Evolutionary conservation across 768 basidiomycete genomes (phyloP), one percentile per base, ranked within the genome.

Genomic region (Tylopilus vinaceipallidus): DNA sequence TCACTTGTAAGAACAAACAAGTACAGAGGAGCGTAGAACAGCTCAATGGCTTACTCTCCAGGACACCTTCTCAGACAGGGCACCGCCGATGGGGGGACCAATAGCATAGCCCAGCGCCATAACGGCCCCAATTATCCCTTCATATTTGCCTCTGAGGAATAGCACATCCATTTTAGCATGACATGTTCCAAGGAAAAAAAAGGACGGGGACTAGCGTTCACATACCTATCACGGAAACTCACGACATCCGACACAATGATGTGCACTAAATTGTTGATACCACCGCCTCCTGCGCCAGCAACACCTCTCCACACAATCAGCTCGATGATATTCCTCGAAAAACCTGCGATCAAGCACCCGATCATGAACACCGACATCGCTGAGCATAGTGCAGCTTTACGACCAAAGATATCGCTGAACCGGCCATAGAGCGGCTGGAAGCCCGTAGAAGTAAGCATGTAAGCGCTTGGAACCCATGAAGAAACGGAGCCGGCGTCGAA

Each of bases 241-340:
- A 88, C 84, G 16, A 90, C 78, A 61, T 89, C 88, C 0, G 82
- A 83, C 39, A 86, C 78, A 48, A 88, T 76, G 29, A 89, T 87
- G 65, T 88, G 84, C 24, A 75, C 71, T 68, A 88, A 76, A 50
- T 83, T 85, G 24, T 84, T 70, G 46, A 88, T 80, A 3, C 83
- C 83, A 9, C 86, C 86, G 50, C 86, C 86, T 9, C 87, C 86
- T 3, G 81, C 77, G 24, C 86, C 86, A 30, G 85, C 80, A 24
- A 88, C 62, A 3, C 82, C 86, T 30, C 86, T 75, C 50, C 84
- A 83, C 4, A 87, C 66, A 54, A 91, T 89, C 42, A 91, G 66
- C 57, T 86, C 76, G 9, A 82, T 68, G 52, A 89, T 85, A 3
- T 69, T 79, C 57, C 73, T 76, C 19, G 84, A 79, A 53, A 88